Evolutionary conservation across 2,329 filamentous ascomycete genomes (phyloP).

Genomic region (Herpotrichia juniperi): DNA sequence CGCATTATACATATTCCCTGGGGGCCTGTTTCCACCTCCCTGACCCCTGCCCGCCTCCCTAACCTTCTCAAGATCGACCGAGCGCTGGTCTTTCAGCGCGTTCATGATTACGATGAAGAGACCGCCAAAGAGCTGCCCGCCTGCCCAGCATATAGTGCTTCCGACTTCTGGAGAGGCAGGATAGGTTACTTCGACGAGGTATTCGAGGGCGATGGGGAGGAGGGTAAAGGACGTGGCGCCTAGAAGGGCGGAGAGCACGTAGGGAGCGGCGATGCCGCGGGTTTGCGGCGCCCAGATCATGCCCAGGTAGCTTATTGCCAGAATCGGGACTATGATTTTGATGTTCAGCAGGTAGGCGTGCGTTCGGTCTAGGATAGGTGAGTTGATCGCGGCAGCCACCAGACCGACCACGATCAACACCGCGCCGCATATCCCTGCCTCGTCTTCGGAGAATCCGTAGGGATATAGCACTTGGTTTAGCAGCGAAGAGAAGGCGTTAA

Average conservation of each 20-base stretch:
- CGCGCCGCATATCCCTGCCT: conserved; percentile 89
- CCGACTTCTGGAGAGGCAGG: conserved; percentile 87
- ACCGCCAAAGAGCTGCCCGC: conserved; percentile 84
- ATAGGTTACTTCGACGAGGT: conserved; percentile 83
- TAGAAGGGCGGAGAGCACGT: conserved; percentile 74
- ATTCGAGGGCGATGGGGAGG: conserved; percentile 85
- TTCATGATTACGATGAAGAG: conserved; percentile 85
- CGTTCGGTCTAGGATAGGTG: conserved; percentile 82
- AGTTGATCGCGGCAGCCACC: conserved; percentile 74
- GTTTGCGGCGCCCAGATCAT: conserved; percentile 82
- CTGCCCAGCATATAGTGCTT: conserved; percentile 81
- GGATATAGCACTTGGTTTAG: conserved; percentile 89
- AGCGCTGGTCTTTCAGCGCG: conserved; percentile 62
- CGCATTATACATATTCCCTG: conserved; percentile 73
- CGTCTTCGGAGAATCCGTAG: conserved; percentile 80
- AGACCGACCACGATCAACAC: conserved; percentile 89
- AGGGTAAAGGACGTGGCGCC: conserved; percentile 82
- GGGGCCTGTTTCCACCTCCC: conserved; percentile 53
- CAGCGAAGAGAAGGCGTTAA: conserved; percentile 88
- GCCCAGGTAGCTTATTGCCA: conserved; percentile 74
- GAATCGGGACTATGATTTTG: conserved; percentile 75
- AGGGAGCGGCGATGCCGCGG: conserved; percentile 68
- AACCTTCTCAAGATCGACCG: conserved; percentile 34
- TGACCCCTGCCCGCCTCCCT: conserved; percentile 26
- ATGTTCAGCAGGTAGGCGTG: conserved; percentile 79